Base-by-base conservation (phyloP, 345 rosid species). In the Viola odorata region DNA sequence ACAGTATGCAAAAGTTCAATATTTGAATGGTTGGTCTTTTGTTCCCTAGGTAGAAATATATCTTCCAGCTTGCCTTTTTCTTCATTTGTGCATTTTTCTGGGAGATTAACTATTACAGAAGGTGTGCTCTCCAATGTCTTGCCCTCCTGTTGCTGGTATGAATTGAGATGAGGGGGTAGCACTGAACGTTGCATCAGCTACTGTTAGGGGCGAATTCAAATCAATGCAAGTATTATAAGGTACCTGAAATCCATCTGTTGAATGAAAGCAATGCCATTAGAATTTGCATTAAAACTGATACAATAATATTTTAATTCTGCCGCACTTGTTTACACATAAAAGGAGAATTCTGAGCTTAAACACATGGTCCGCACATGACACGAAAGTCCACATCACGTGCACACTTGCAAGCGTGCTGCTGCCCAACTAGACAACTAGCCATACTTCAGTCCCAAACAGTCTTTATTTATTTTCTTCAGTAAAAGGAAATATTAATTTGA, bases 231-330 rank as follows among this genome's bases (percentile, higher is more conserved):
- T 68, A 42, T 41, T 69, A 53, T 55, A 73, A 66, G 77, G 54
- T 73, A 65, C 38, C 17, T 81, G 83, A 72, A 74, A 58, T 58
- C 62, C 86, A 74, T 78, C 98, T 88, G 86, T 40, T 72, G 23
- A 53, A 67, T 72, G 23, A 23, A 23, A 23, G 32, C 32, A 23
- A 23, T 23, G 32, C 32, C 32, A 23, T 23, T 23, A 23, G 32
- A 23, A 23, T 23, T 23, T 23, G 32, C 32, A 23, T 23, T 23
- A 23, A 23, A 23, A 23, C 32, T 23, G 32, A 23, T 23, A 23
- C 32, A 23, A 23, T 23, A 23, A 23, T 23, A n/a, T n/a, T n/a
- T n/a, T n/a, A n/a, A n/a, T n/a, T n/a, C n/a, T n/a, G n/a, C n/a
- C n/a, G n/a, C n/a, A n/a, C n/a, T n/a, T n/a, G n/a, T n/a, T n/a